Base-by-base conservation (phyloP, 2,329 filamentous ascomycete genomes). In the Penicillium sp. region DNA sequence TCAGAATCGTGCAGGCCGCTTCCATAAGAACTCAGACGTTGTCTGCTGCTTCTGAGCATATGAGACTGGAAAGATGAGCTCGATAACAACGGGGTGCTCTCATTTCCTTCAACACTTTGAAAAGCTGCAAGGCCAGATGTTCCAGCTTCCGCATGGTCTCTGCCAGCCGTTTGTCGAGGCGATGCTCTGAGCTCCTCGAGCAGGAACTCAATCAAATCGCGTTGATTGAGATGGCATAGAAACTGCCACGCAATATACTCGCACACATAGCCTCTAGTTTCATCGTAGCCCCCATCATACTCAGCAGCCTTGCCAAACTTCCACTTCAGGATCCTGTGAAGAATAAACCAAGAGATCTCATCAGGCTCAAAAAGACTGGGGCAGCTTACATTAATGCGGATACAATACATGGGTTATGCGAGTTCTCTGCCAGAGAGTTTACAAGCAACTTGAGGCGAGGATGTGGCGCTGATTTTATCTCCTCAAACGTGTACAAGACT, bases 201-300 rank as follows among this genome's bases (percentile, higher is more conserved):
- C 30, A 88, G 76, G 58, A 81, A 83, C 52, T 87, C 84, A 46
- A 88, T 86, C 7, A 83, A 80, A 61, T 88, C 86, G 31, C 80
- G 75, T 58, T 86, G 82, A 11, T 84, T 83, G 48, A 88, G 73
- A 63, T 82, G 82, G 30, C 83, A 83, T 26, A 88, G 73, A 61
- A 87, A 87, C 56, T 86, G 83, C 85, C 85, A 87, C n/a, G 86
- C 86, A 7, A 88, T 82, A 60, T 85, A 82, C 72, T 88, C 86
- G 68, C 86, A 88, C 5, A 86, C 85, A 69, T 82, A 80, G 15
- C 83, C 85, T 65, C 85, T 79, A 9, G 83, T 83, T 68, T 84
- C 79, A 59, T 86, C 85, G 30, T 88, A 75, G 1, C 84, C 85
- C 61, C 83, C 81, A 63, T 87, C 85, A 54, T 84, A 82, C 52